Conservation (phyloP, 257 asterid genomes). For the Leonotis leonurus region DNA sequence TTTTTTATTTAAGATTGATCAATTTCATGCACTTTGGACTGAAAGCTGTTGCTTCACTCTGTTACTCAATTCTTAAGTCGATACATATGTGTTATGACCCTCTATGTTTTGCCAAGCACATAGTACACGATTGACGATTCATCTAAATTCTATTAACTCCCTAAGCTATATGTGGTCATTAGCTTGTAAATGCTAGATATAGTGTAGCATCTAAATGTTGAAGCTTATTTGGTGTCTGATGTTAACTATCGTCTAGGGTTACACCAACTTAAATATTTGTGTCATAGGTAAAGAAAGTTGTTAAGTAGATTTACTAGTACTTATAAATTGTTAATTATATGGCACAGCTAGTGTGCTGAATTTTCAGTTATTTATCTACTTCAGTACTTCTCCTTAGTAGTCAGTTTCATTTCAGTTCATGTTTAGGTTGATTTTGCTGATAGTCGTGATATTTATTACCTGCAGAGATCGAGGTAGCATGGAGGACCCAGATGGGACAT, state of each 20-base stretch:
- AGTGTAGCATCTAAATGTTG: neutral
- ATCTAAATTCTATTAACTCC: neutral
- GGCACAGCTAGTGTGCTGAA: neutral
- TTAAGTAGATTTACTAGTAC: too few relatives aligned
- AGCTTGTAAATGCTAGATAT: neutral
- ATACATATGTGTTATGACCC: neutral
- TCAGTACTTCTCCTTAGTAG: neutral
- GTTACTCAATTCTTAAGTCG: neutral
- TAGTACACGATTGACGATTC: neutral
- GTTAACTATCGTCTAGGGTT: neutral
- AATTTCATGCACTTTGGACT: neutral
- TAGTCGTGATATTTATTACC: constrained; percentile 2
- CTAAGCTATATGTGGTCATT: neutral
- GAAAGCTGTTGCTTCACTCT: neutral
- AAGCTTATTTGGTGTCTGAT: neutral
- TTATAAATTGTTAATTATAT: neutral
- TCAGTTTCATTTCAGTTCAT: neutral
- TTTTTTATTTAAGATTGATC: neutral
- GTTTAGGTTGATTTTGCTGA: constrained; percentile 12
- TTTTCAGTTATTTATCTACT: neutral
- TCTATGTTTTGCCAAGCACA: neutral
- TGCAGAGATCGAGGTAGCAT: constrained; percentile 88
- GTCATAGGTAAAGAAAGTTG: neutral
- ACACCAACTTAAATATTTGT: neutral
- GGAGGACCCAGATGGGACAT: constrained; percentile 97